A percentile compares a stretch with the other conserved stretches of the same genome.
phyloP scores from a whole-genome alignment of 2,329 filamentous ascomycete genomes.

The Davidsoniella eucalypti region DNA sequence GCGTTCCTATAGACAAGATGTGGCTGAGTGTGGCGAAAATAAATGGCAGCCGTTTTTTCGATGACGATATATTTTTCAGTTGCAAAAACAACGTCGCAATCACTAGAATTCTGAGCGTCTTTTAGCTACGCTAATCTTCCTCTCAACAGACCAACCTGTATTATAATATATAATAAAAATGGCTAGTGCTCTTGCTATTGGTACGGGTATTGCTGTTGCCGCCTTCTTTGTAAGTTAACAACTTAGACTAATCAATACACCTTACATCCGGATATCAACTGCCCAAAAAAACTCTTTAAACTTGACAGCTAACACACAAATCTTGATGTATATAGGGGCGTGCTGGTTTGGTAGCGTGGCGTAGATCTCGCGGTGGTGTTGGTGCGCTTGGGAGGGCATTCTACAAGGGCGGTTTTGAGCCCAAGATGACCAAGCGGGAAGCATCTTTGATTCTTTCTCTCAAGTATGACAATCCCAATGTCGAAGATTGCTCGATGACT shows the following conservation, averaged over 20 bases:
- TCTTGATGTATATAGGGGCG: conserved; percentile 46
- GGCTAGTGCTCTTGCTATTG: conserved; percentile 29
- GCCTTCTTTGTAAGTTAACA: conserved; percentile 30
- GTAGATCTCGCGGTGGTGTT: conserved; percentile 61
- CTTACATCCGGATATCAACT: no score
- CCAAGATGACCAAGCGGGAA: conserved; percentile 83
- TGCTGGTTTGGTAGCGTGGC: conserved; percentile 76
- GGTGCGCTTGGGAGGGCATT: conserved; percentile 77
- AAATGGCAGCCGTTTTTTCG: conserved; percentile 2
- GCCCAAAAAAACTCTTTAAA: no score
- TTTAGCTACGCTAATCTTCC: background rate
- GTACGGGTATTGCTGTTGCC: conserved; percentile 32
- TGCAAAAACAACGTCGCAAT: background rate
- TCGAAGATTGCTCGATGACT: conserved; percentile 11
- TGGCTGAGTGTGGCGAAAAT: conserved; percentile 3
- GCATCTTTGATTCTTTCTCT: conserved; percentile 81
- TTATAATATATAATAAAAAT: conserved; percentile 17
- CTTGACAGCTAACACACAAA: background rate
- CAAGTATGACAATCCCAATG: conserved; percentile 39
- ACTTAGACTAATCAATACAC: conserved; percentile 11
- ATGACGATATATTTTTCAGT: conserved; percentile 9
- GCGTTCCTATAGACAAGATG: background rate
- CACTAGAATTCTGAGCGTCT: background rate
- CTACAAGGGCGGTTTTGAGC: conserved; percentile 98
- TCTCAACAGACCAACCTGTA: background rate